Evolutionary conservation across 495 filamentous ascomycete species (phyloP), one percentile per base, ranked within the genome.

Genomic region (Penicillium salamii): DNA sequence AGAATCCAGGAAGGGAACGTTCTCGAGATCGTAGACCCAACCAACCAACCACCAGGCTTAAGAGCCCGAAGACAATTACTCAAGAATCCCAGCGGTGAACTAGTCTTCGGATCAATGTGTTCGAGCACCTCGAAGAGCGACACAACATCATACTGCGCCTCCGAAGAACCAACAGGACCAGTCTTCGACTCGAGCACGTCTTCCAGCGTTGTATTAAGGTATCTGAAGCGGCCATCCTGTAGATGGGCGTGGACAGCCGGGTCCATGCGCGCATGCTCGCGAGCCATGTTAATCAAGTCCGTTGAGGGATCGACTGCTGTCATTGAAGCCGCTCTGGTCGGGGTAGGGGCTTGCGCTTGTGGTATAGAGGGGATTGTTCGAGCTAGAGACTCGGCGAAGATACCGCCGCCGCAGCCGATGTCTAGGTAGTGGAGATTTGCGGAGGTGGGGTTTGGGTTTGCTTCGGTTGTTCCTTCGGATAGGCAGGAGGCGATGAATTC

Each of bases 331-430:
- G 89, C 90, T 26, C 70, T 74, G 5, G 81, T 76, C 33, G 88
- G 75, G 8, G 72, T 70, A 26, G 71, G 75, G 2, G 61, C 52
- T 0, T 80, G 81, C 5, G 64, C 66, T 5, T 75, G 60, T 14
- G 89, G 69, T 14, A 58, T 53, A 19, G 52, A 36, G 1, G 65
- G 69, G 41, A 80, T 71, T 6, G 68, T 76, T n/a, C 93, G 81
- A 3, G 95, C 91, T 7, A 93, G 88, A 3, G 84, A 88, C 60
- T 98, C 93, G 42, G 91, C 88, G 63, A 97, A 95, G 68, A 98
- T 98, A 39, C 93, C 93, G 19, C 90, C 93, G 51, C 93, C 93
- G 69, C 95, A 97, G 61, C 93, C 93, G 42, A 98, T 80, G 68
- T 97, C 95, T 28, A 98, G 85, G 69, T 90, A 96, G 38, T 79